Conservation (phyloP, 2,329 filamentous ascomycete genomes). For the Fusarium continuum region DNA sequence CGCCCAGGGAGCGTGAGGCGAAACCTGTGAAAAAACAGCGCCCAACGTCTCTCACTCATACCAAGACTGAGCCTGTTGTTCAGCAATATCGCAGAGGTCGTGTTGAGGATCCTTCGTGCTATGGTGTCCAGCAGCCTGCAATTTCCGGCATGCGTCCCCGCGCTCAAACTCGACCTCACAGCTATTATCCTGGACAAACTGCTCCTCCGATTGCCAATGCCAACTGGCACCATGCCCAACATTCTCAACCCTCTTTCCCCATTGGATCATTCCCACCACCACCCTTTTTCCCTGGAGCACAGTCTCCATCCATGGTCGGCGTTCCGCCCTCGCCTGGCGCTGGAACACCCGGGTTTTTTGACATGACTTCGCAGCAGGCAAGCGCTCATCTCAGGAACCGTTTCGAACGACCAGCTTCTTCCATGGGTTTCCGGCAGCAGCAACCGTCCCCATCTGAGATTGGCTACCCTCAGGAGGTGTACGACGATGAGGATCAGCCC, state of each 20-base stretch:
- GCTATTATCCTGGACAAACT: conserved; percentile 49
- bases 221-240: conserved; percentile 43
- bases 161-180: conserved; percentile 48
- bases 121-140: conserved; percentile 49
- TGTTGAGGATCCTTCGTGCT: conserved; percentile 49
- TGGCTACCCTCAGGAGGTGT: conserved; percentile 53
- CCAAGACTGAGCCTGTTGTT: conserved; percentile 47
- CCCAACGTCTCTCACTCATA: conserved; percentile 46
- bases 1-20: conserved; percentile 42
- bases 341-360: conserved; percentile 46
- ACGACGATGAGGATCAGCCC: conserved; percentile 53
- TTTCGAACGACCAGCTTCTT: conserved; percentile 52
- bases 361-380: conserved; percentile 43
- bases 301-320: conserved; percentile 40
- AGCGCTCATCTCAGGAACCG: conserved; percentile 46
- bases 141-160: conserved; percentile 46
- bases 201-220: conserved; percentile 40
- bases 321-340: conserved; percentile 44
- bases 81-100: conserved; percentile 47
- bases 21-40: conserved; percentile 44
- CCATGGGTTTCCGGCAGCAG: conserved; percentile 51
- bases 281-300: conserved; percentile 39
- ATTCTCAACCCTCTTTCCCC: conserved; percentile 34
- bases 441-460: conserved; percentile 37
- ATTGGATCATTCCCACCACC: conserved; percentile 48